Base-by-base conservation (phyloP, 228 moss, liverwort and hornwort species). In the Sphagnum magellanicum region DNA sequence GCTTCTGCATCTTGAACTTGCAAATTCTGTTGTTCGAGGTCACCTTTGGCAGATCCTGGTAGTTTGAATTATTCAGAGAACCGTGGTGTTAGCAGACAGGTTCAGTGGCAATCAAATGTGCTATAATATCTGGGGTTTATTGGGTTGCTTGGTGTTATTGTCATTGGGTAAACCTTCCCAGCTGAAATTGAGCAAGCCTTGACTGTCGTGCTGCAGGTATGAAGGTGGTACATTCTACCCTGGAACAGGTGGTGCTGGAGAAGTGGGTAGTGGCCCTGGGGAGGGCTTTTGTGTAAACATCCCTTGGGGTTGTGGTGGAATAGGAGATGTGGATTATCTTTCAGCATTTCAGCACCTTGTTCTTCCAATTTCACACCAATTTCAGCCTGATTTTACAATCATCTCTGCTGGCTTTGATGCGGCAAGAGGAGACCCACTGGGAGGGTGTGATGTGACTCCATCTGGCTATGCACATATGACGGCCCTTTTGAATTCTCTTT, bases 341-440 rank as follows among this genome's bases (percentile, higher is more conserved):
- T 90, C 75, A 73, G 98, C 94, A 14, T 92, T 98, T 60, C 81
- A 87, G 61, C 89, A 92, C 64, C 75, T 98, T 65, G 90, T 98
- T 64, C 79, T 98, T 74, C 98, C 98, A 61, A 92, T 98, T 64
- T 88, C 97, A 5, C 91, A 77, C 62, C 81, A 89, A 17, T 98
- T 92, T 67, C 75, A 83, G 67, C 89, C 98, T 46, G 91, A 94
- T 49, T 74, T 98, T 11, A 90, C 89, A 16, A 92, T 98, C 13
- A 63, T 98, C 49, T 98, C 98, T 64, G 98, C 98, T 74, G 98
- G 98, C 59, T 98, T 98, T 73, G 98, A 98, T 81, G 98, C 98
- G 53, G 98, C 98, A 10, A 81, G 82, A 67, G 98, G 98, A 70
- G 98, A 98, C 71, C 98, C 93, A 6, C 76, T 98, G 48, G 98